Evolutionary conservation across 805 yeast genomes (phyloP), one percentile per base, ranked within the genome.

Genomic region (Ogataea neopini): DNA sequence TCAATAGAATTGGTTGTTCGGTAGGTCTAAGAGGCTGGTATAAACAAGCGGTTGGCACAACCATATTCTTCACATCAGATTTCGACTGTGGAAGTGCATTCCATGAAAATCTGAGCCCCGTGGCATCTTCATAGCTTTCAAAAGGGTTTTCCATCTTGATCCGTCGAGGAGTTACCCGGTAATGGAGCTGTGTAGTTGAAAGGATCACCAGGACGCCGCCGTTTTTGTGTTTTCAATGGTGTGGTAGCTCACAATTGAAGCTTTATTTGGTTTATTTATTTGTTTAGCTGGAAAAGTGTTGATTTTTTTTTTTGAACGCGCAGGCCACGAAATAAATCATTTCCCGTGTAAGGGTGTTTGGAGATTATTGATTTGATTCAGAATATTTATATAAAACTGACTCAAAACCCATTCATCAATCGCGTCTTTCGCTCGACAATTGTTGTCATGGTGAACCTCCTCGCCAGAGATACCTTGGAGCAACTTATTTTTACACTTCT

Each of bases 101-200:
- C 90, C 94, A 87, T 6, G 91, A 75, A 62, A 83, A 75, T 58
- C 94, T 77, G 34, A 85, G 78, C 40, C 94, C 94, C 56, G 86
- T 85, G 44, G 67, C 62, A 62, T 87, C 94, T 62, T 87, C 96
- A 55, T 75, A 67, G 14, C 70, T 70, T 57, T 79, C 83, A 55
- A 79, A 77, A 5, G 45, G 52, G 17, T 39, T 39, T 11, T 39
- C 42, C 49, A 40, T 48, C n/a, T 22, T 30, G 25, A n/a, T n/a
- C n/a, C n/a, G n/a, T n/a, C n/a, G n/a, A n/a, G n/a, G n/a, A n/a
- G n/a, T n/a, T n/a, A n/a, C n/a, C n/a, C n/a, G n/a, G n/a, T n/a
- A 9, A 11, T 29, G 32, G 32, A 15, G n/a, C 10, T 7, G n/a
- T 29, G 7, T 6, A n/a, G n/a, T n/a, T n/a, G n/a, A n/a, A n/a